phyloP scores from a whole-genome alignment of 2,329 filamentous ascomycete species.

The Penicillium paneum region DNA sequence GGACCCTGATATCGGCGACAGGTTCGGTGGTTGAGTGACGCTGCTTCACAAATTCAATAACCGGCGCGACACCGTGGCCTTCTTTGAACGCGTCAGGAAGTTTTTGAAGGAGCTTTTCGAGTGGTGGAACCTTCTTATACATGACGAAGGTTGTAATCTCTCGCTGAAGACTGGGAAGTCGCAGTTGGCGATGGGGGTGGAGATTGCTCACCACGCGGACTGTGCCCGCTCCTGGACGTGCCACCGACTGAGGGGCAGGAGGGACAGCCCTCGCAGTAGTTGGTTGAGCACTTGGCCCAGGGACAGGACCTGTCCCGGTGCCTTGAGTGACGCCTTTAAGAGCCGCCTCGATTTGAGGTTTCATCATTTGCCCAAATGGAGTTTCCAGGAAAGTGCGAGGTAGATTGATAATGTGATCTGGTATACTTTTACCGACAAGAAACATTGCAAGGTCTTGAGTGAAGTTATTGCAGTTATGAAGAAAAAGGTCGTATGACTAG shows the following conservation, averaged over 20 bases:
- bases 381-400: conserved; percentile 81
- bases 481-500: conserved; percentile 80
- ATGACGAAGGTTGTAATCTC: conserved; percentile 65
- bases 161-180: conserved; percentile 66
- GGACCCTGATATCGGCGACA: conserved; percentile 65
- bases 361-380: conserved; percentile 82
- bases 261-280: conserved; percentile 7
- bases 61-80: conserved; percentile 58
- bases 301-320: conserved; percentile 36
- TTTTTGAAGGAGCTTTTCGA: conserved; percentile 77
- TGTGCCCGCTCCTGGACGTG: conserved; percentile 33
- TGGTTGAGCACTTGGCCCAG: conserved; percentile 16
- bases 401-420: conserved; percentile 78
- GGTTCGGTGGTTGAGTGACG: conserved; percentile 51
- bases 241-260: conserved; percentile 14
- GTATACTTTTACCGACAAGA: conserved; percentile 81
- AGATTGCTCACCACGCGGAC: conserved; percentile 63
- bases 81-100: conserved; percentile 61
- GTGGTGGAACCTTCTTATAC: conserved; percentile 74
- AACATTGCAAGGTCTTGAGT: conserved; percentile 90
- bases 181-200: conserved; percentile 71
- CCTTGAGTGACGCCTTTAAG: conserved; percentile 63
- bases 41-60: conserved; percentile 68
- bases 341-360: conserved; percentile 67
- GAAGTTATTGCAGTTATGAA: conserved; percentile 98